Evolutionary conservation across 2,329 filamentous ascomycete genomes (phyloP).

Genomic region (Alternaria arborescens): DNA sequence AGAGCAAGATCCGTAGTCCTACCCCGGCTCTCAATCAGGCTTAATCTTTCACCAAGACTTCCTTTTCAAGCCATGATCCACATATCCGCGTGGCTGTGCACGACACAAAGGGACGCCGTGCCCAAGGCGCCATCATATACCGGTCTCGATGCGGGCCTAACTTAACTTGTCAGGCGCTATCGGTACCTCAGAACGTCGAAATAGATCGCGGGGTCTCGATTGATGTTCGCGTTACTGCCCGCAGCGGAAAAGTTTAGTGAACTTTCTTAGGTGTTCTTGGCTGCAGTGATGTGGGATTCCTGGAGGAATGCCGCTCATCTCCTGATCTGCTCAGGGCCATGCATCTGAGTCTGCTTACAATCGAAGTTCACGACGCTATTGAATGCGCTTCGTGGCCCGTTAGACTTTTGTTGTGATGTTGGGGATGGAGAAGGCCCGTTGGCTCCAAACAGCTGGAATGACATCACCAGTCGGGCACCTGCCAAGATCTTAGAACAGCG

Average conservation of each 20-base stretch:
- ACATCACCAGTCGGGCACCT: conserved; percentile 7
- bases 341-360: background rate
- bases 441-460: background rate
- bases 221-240: background rate
- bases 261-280: background rate
- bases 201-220: background rate
- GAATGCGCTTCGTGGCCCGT: background rate
- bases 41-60: conserved; percentile 20
- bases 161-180: conserved; percentile 4
- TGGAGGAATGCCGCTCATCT: background rate
- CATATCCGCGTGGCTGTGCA: conserved; percentile 24
- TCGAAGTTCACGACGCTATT: background rate
- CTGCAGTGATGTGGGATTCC: background rate
- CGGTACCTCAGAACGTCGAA: background rate
- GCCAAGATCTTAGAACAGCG: conserved; percentile 14
- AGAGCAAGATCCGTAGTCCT: conserved; percentile 28
- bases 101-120: conserved; percentile 2
- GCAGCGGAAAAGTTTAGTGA: background rate
- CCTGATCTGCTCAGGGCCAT: background rate
- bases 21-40: conserved; percentile 1
- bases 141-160: background rate
- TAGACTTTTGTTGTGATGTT: background rate
- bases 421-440: background rate
- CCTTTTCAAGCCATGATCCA: conserved; percentile 11
- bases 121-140: conserved; percentile 2